Evolutionary conservation across 495 filamentous ascomycete species (phyloP).

Genomic region (Tuber calosporum): DNA sequence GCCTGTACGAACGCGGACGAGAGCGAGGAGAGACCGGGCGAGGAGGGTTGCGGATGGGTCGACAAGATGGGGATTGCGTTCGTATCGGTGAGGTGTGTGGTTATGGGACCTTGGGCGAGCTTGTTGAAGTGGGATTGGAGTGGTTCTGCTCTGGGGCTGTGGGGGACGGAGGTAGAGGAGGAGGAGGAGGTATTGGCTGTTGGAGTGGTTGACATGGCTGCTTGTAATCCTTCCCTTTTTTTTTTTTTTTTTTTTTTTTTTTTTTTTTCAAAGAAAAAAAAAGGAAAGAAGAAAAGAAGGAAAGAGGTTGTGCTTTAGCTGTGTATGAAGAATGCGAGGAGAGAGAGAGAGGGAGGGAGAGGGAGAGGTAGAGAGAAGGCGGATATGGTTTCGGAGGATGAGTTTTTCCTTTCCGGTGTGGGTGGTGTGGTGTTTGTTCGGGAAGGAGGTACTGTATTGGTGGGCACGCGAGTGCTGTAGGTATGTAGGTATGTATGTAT

Average conservation of each 20-base stretch:
- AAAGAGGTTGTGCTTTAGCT: neutral
- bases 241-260: neutral
- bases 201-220: neutral
- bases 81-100: slow-evolving; percentile 35
- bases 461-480: neutral
- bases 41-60: slow-evolving; percentile 21
- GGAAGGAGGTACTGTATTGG: neutral
- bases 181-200: neutral
- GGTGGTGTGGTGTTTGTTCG: slow-evolving; percentile 4
- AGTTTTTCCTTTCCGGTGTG: slow-evolving; percentile 4
- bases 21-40: slow-evolving; percentile 25
- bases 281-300: too few species aligned
- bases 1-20: slow-evolving; percentile 36
- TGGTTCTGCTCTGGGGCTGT: slow-evolving; percentile 9
- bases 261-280: too few species aligned
- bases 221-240: neutral
- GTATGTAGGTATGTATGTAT: too few species aligned
- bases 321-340: neutral
- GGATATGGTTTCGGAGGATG: slow-evolving; percentile 11
- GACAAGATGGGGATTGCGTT: slow-evolving; percentile 39
- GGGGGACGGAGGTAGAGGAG: neutral
- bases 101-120: slow-evolving; percentile 30
- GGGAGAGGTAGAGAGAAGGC: neutral
- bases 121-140: slow-evolving; percentile 31
- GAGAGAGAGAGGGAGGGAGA: too few species aligned